phyloP scores from a whole-genome alignment of 2,329 filamentous ascomycete genomes.

The Mariannaea elegans region DNA sequence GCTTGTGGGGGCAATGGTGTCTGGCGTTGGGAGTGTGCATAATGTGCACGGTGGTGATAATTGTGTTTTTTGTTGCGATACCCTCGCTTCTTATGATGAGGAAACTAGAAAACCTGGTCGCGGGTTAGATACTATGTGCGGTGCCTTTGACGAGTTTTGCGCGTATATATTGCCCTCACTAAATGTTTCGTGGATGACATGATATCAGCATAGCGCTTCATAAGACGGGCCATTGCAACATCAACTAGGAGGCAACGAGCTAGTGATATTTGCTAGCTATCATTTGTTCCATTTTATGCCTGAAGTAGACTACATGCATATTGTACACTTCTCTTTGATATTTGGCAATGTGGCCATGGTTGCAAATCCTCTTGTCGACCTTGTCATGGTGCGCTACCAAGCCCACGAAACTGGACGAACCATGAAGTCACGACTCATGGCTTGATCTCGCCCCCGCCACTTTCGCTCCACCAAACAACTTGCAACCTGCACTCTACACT shows the following conservation, averaged over 20 bases:
- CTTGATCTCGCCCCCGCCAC: constrained; percentile 39
- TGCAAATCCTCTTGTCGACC: not conserved
- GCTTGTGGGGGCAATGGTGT: constrained; percentile 17
- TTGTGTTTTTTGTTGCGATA: constrained; percentile 33
- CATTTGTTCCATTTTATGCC: no score
- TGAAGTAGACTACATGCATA: no score
- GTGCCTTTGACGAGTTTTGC: not conserved
- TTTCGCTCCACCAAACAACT: constrained; percentile 16
- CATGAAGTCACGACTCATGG: constrained; percentile 41
- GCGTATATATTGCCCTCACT: not conserved
- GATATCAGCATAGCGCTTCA: not conserved
- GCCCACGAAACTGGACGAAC: constrained; percentile 27
- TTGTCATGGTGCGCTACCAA: constrained; percentile 27
- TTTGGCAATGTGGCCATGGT: not conserved
- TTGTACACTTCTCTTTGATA: no score
- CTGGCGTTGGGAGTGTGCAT: constrained; percentile 38
- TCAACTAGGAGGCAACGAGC: no score
- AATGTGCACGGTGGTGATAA: constrained; percentile 18
- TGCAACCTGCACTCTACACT: constrained; percentile 17
- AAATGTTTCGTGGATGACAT: not conserved
- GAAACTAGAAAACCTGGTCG: constrained; percentile 20
- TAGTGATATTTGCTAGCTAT: no score
- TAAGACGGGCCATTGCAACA: not conserved
- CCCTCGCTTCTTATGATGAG: constrained; percentile 25
- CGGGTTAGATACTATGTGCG: constrained; percentile 1